These are phyloP conservation scores for Neofusicoccum kwambonambiense DNA, from an alignment of 2,329 filamentous ascomycete genomes.

Conservation along the genomic window DNA sequence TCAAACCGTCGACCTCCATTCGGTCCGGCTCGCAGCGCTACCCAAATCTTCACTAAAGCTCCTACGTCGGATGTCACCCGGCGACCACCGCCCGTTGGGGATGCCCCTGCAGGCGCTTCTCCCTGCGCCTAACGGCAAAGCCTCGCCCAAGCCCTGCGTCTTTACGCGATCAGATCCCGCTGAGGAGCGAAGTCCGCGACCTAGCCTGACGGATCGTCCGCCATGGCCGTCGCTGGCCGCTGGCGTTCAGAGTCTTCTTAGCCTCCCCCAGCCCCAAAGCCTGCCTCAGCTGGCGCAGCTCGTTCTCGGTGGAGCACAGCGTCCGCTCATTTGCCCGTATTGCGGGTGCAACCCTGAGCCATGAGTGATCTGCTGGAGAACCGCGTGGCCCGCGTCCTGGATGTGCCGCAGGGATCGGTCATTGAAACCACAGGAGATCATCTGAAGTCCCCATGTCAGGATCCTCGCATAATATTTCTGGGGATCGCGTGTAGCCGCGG, in stretches of 20 bases:
- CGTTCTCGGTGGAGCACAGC: too few species aligned
- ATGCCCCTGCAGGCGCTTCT: background rate
- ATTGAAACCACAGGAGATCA: background rate
- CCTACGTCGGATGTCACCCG: conserved; percentile 3
- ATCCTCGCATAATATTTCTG: conserved; percentile 10
- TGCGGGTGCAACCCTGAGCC: background rate
- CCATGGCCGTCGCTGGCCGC: background rate
- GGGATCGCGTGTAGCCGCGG: conserved; percentile 6
- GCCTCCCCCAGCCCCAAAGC: background rate
- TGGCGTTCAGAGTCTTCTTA: background rate
- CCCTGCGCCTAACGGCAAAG: background rate
- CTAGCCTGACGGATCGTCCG: background rate
- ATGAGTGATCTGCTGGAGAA: background rate
- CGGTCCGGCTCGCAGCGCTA: conserved; percentile 2
- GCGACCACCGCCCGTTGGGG: background rate
- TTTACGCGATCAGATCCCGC: background rate
- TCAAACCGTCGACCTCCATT: background rate
- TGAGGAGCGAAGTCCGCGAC: background rate
- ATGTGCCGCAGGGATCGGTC: conserved; percentile 17
- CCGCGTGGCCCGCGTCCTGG: background rate
- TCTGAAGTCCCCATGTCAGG: conserved; percentile 6
- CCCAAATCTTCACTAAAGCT: background rate
- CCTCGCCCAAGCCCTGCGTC: background rate
- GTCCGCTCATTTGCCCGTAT: background rate
- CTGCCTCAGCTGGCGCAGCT: background rate